phyloP scores from a whole-genome alignment of 371 early-diverging fungal species.

The Syncephalastrum sp. region DNA sequence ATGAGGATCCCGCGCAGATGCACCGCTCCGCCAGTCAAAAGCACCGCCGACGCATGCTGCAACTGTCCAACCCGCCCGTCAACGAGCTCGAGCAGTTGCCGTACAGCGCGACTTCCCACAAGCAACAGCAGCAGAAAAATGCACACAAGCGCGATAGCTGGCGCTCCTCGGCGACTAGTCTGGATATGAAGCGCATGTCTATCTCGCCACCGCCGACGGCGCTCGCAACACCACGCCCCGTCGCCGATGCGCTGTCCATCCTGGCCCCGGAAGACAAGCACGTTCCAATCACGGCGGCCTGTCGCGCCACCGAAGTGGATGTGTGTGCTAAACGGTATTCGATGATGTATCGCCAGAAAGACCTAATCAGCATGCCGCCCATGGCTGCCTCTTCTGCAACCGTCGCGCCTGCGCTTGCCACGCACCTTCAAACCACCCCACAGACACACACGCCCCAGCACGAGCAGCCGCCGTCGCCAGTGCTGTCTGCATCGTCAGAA shows the following conservation, averaged over 20 bases:
- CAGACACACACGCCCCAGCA: constrained; percentile 6
- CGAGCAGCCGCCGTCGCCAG: constrained; percentile 21
- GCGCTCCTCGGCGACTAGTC: background rate
- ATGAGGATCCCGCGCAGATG: background rate
- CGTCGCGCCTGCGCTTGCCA: too few species aligned
- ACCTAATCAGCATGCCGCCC: constrained; percentile 7
- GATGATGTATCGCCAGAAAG: constrained; percentile 11
- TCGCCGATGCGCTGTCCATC: constrained; percentile 22
- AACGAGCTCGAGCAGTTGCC: constrained; percentile 36
- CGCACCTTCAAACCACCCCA: background rate
- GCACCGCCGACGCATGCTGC: constrained; percentile 27
- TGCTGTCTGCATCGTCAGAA: constrained; percentile 1
- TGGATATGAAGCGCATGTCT: background rate
- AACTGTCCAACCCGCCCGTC: constrained; percentile 30
- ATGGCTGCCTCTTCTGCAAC: constrained; percentile 5
- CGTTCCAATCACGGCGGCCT: constrained; percentile 5
- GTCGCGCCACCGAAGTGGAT: constrained; percentile 23
- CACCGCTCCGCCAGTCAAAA: constrained; percentile 32
- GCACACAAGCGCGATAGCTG: background rate
- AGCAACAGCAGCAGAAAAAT: background rate
- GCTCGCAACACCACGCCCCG: constrained; percentile 10
- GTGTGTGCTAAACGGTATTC: constrained; percentile 32
- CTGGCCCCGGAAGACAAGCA: constrained; percentile 13
- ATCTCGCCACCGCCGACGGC: constrained; percentile 22
- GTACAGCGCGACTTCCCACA: constrained; percentile 23